phyloP scores from a whole-genome alignment of 1,284 basidiomycete genomes.

The Dichomitus squalens region DNA sequence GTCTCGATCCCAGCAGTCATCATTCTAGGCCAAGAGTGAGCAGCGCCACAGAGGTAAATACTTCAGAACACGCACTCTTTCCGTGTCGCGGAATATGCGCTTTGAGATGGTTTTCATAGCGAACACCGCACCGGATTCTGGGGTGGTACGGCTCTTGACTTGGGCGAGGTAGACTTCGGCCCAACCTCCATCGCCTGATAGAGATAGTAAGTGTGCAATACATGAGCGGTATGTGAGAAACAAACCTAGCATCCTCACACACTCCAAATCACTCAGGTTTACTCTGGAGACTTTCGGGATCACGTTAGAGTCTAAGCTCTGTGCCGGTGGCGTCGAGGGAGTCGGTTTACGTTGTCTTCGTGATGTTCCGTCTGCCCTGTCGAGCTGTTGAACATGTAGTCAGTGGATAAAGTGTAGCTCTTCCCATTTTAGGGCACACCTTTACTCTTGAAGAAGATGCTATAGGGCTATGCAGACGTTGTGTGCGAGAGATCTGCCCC shows the following conservation, averaged over 20 bases:
- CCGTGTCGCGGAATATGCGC: slow-evolving; percentile 31
- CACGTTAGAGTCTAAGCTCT: background rate
- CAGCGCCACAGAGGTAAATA: background rate
- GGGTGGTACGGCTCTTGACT: slow-evolving; percentile 28
- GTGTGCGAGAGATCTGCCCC: background rate
- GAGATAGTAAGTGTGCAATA: background rate
- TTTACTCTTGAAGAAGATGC: background rate
- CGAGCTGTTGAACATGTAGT: background rate
- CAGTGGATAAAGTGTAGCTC: background rate
- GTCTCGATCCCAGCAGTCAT: background rate
- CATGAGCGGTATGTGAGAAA: background rate
- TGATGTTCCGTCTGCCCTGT: background rate
- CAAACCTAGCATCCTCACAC: slow-evolving; percentile 8
- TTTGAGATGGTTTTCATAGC: slow-evolving; percentile 48
- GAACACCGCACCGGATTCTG: slow-evolving; percentile 35
- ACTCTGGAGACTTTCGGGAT: background rate
- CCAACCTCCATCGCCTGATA: slow-evolving; percentile 16
- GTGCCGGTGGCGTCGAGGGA: background rate
- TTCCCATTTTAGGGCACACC: background rate
- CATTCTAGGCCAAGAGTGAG: slow-evolving; percentile 5
- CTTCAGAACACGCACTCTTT: slow-evolving; percentile 29
- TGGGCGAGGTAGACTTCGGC: slow-evolving; percentile 43
- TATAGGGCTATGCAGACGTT: background rate
- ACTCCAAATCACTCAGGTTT: slow-evolving; percentile 12
- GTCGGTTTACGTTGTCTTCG: too few species aligned